Conservation (phyloP, 108 stramenopile genomes). For the Nannochloropsis gaditana region DNA sequence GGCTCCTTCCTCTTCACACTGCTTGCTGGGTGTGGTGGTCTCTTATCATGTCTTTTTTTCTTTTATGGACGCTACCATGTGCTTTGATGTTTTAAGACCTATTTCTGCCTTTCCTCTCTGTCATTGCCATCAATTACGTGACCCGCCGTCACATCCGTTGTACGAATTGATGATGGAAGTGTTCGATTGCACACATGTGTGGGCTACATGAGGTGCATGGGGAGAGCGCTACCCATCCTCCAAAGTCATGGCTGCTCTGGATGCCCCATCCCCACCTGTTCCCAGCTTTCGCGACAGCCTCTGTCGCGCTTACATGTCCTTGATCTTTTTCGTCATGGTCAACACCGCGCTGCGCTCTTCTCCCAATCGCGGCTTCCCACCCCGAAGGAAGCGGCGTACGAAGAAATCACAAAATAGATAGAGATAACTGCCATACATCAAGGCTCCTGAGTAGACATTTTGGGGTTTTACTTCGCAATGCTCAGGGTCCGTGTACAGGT, state of each 20-base stretch:
- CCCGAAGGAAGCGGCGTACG: not conserved
- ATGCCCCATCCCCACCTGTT: not conserved
- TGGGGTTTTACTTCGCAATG: not conserved
- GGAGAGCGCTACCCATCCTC: not conserved
- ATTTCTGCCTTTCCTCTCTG: too few species aligned
- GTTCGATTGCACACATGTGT: too few species aligned
- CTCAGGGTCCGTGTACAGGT: not conserved
- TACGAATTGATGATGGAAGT: too few species aligned
- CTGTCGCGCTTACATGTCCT: not conserved
- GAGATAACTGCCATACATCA: constrained; percentile 37
- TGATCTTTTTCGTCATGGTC: not conserved
- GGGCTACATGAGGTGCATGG: too few species aligned
- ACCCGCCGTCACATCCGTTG: too few species aligned
- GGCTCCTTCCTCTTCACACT: too few species aligned
- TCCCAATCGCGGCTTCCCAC: not conserved
- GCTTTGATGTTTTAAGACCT: too few species aligned
- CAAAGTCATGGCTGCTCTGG: not conserved
- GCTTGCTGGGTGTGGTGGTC: too few species aligned
- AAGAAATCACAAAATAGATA: constrained; percentile 35
- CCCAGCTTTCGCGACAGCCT: not conserved
- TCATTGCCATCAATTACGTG: too few species aligned
- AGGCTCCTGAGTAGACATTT: constrained; percentile 20
- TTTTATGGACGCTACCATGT: too few species aligned
- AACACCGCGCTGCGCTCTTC: not conserved
- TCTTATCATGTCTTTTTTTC: too few species aligned